Evolutionary conservation across 2,329 filamentous ascomycete species (phyloP), one percentile per base, ranked within the genome.

Genomic region (Emmonsiellopsis sp.): DNA sequence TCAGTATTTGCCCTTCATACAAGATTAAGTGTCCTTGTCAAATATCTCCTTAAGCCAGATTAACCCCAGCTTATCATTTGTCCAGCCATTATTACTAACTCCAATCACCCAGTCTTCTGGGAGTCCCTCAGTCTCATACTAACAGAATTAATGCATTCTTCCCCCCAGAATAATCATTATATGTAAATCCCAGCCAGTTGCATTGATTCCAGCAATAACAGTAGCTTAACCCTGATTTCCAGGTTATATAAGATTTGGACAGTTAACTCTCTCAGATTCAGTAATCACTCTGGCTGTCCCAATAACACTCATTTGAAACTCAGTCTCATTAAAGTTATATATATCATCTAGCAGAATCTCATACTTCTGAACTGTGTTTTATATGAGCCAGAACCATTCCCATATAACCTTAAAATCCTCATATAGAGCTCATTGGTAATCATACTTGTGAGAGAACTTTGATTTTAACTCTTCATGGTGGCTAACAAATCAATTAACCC

Each of bases 201-300:
- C 5, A 34, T 55, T 55, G 20, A 55, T 41, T 35, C 53, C 41
- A 37, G 55, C 44, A 40, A 61, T 56, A 41, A 54, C 53, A 30
- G 60, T 61, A 32, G 58, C 55, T 52, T 49, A 58, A 55, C 60
- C 56, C 11, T 40, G 52, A 59, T 61, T 54, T 30, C 55, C 58
- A 51, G 59, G 54, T 52, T 59, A 45, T 16, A 59, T 48, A 32
- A 59, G 44, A n/a, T 52, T 48, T 43, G 55, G 47, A 30, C 31
- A 46, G 9, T 30, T 32, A 54, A 42, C 47, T 52, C 51, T 51
- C 44, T 62, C 52, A 56, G 54, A 37, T 41, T 59, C 54, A 41
- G 56, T 55, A 30, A 57, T 38, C 15, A 61, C 55, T 16, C 32
- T 50, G 20, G 44, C 51, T 32, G 49, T 56, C 30, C 34, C 38